A percentile compares a stretch with the other conserved stretches of the same genome.
phyloP scores from a whole-genome alignment of 1,284 basidiomycete genomes.

The Microbotryomycetes sp. region DNA sequence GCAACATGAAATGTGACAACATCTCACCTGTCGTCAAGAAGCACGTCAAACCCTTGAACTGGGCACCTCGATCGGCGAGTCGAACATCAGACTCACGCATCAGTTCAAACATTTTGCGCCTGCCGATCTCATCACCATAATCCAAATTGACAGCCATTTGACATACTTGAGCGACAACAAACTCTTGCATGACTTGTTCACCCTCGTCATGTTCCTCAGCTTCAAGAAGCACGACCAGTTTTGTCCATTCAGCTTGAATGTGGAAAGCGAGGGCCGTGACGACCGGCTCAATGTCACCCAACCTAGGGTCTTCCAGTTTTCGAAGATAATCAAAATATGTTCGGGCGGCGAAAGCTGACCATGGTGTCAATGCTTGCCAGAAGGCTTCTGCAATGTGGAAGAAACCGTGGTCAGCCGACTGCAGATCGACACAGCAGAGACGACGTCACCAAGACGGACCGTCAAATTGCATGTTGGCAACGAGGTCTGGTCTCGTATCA shows the following conservation, averaged over 20 bases:
- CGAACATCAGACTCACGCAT: constrained; percentile 54
- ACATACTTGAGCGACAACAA: constrained; percentile 74
- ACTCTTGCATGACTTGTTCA: constrained; percentile 60
- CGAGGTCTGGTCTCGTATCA: constrained; percentile 54
- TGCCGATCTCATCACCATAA: constrained; percentile 89
- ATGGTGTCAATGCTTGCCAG: constrained; percentile 71
- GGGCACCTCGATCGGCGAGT: too few species aligned
- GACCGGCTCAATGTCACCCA: constrained; percentile 75
- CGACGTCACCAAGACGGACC: constrained; percentile 52
- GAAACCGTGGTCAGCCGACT: background rate
- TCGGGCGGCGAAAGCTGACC: constrained; percentile 74
- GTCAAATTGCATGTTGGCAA: constrained; percentile 63
- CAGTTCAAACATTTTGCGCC: constrained; percentile 83
- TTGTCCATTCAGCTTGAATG: constrained; percentile 54
- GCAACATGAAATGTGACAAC: constrained; percentile 74
- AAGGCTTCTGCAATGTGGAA: constrained; percentile 53
- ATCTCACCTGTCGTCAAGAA: constrained; percentile 58
- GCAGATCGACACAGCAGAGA: background rate
- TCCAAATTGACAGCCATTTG: constrained; percentile 76
- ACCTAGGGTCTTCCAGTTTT: constrained; percentile 53
- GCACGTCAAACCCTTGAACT: background rate
- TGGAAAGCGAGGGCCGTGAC: constrained; percentile 83
- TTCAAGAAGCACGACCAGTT: constrained; percentile 36
- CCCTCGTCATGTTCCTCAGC: constrained; percentile 50
- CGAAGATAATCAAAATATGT: constrained; percentile 74